These are phyloP conservation scores for Tylopilus sp. DNA, from an alignment of 1,284 basidiomycete genomes.

Conservation along the genomic window DNA sequence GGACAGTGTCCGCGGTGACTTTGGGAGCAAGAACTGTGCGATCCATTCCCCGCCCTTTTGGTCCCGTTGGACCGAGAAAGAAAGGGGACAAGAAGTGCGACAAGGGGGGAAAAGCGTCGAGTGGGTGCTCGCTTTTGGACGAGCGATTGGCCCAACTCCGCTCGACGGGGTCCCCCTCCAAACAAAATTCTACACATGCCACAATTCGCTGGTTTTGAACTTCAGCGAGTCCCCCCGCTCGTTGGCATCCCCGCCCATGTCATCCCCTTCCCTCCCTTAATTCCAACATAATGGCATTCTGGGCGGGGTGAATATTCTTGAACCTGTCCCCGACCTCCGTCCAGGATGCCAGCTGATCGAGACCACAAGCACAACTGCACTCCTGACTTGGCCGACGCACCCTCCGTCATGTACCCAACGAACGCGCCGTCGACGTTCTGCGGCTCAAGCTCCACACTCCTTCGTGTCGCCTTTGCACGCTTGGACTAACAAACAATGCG, in stretches of 20 bases:
- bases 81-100: neutral
- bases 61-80: neutral
- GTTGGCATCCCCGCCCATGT: too few relatives aligned
- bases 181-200: slow-evolving; percentile 17
- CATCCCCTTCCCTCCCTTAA: too few relatives aligned
- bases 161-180: slow-evolving; percentile 8
- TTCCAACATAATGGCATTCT: neutral
- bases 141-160: slow-evolving; percentile 18
- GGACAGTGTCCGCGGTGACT: neutral
- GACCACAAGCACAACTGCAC: neutral
- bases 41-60: neutral
- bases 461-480: neutral
- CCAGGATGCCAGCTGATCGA: slow-evolving; percentile 2
- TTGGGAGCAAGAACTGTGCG: slow-evolving; percentile 5
- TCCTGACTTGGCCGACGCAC: neutral
- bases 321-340: neutral
- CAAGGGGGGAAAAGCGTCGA: neutral
- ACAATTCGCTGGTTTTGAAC: slow-evolving; percentile 11
- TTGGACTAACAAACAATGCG: neutral
- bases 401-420: neutral
- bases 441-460: neutral
- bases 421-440: neutral
- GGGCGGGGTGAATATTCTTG: neutral
- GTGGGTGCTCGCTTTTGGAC: slow-evolving; percentile 4
- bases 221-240: slow-evolving; percentile 1